Percentiles rank a stretch among this genome's conserved stretches.
Conservation (phyloP, 2,329 filamentous ascomycete species). For the Phaeosphaeriaceae sp. region DNA sequence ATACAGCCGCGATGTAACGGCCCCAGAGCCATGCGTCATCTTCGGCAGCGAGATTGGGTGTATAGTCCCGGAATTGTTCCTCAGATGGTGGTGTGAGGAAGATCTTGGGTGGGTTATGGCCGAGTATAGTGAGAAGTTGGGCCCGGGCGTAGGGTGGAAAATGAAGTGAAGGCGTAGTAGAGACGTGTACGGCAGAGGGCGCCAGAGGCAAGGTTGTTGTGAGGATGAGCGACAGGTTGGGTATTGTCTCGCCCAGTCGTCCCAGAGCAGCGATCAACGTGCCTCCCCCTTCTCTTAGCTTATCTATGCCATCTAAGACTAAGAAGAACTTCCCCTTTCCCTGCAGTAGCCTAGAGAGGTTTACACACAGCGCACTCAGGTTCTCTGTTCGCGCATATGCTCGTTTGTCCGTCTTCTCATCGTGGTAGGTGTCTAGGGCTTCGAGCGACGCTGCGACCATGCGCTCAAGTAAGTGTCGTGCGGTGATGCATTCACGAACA, state of each 20-base stretch:
- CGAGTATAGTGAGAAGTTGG: constrained; percentile 79
- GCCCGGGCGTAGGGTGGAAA: constrained; percentile 85
- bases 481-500: constrained; percentile 78
- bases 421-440: constrained; percentile 51
- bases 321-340: constrained; percentile 71
- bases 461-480: constrained; percentile 77
- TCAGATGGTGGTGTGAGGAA: constrained; percentile 47
- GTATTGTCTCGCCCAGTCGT: constrained; percentile 80
- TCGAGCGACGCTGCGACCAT: constrained; percentile 62
- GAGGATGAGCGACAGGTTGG: constrained; percentile 76
- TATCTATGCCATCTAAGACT: constrained; percentile 87
- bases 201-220: constrained; percentile 76
- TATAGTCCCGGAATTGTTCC: constrained; percentile 55
- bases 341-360: constrained; percentile 70
- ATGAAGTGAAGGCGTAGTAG: constrained; percentile 76
- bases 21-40: constrained; percentile 75
- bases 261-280: constrained; percentile 83
- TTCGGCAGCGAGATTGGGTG: constrained; percentile 56
- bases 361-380: constrained; percentile 75
- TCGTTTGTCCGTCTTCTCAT: constrained; percentile 45
- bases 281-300: constrained; percentile 77
- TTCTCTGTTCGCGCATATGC: constrained; percentile 75
- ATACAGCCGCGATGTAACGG: constrained; percentile 81
- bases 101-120: constrained; percentile 56
- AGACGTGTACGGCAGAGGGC: constrained; percentile 67